A percentile compares a stretch with the other conserved stretches of the same genome.
phyloP scores from a whole-genome alignment of 2,329 filamentous ascomycete species.

The Aspergillus sp. region DNA sequence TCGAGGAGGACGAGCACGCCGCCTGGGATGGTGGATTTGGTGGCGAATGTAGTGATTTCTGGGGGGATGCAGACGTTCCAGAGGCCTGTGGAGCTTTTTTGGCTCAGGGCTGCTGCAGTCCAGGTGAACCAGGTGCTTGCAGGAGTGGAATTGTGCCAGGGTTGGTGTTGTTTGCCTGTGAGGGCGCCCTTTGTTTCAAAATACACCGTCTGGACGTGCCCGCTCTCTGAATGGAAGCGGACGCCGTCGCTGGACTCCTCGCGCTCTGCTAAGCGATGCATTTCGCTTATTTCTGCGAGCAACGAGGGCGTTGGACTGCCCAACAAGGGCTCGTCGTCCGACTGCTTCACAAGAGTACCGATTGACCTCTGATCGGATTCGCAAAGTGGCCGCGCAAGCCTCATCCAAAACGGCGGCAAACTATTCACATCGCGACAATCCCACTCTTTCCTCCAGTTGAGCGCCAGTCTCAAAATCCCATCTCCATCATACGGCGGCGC shows the following conservation, averaged over 20 bases:
- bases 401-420: slow-evolving; percentile 10
- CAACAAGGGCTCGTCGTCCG: not conserved
- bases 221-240: not conserved
- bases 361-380: not conserved
- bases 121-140: not conserved
- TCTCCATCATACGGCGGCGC: slow-evolving; percentile 11
- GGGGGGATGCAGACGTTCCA: slow-evolving; percentile 6
- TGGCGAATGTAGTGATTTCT: not conserved
- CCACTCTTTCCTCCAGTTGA: not conserved
- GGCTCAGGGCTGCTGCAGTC: not conserved
- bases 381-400: not conserved
- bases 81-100: slow-evolving; percentile 2
- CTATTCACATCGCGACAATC: slow-evolving; percentile 2
- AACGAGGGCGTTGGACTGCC: not conserved
- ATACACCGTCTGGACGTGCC: not conserved
- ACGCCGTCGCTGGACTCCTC: not conserved
- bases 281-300: not conserved
- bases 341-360: not conserved
- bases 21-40: not conserved
- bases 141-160: not conserved
- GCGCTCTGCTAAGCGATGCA: not conserved
- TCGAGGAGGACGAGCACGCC: not conserved
- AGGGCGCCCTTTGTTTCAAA: not conserved
- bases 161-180: not conserved
- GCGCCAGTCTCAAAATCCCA: slow-evolving; percentile 3